phyloP scores from a whole-genome alignment of 805 yeast species.

The Lachancea sp. region DNA sequence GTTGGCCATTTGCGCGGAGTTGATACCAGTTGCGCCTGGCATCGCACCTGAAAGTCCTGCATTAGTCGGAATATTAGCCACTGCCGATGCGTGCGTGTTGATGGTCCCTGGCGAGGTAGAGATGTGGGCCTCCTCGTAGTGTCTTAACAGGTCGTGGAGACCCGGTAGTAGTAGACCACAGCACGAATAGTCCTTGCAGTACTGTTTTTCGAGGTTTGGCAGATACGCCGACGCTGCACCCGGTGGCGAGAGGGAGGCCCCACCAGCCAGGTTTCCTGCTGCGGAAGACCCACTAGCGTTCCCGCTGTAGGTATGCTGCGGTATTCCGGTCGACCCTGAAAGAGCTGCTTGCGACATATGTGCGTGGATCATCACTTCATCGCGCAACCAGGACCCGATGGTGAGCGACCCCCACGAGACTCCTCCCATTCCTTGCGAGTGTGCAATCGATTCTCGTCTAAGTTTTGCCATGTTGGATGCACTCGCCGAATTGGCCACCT shows the following conservation, averaged over 20 bases:
- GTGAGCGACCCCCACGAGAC: constrained; percentile 95
- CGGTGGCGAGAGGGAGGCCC: constrained; percentile 45
- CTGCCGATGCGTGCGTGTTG: constrained; percentile 8
- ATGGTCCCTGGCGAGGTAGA: constrained; percentile 45
- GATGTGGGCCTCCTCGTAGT: constrained; percentile 95
- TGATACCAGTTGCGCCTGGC: neutral
- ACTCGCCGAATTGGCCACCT: constrained; percentile 10
- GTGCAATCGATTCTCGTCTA: constrained; percentile 87
- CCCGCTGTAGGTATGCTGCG: neutral
- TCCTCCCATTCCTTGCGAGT: constrained; percentile 97
- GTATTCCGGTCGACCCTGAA: neutral
- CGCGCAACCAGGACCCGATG: constrained; percentile 93
- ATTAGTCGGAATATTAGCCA: constrained; percentile 2
- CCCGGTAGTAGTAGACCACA: constrained; percentile 92
- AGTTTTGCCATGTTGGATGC: constrained; percentile 37
- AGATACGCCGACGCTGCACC: constrained; percentile 66
- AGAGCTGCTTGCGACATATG: constrained; percentile 12
- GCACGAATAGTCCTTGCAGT: constrained; percentile 93
- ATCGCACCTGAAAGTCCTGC: neutral
- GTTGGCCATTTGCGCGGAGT: constrained; percentile 2
- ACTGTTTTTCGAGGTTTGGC: constrained; percentile 90
- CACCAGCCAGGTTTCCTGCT: constrained; percentile 2
- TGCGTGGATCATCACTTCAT: constrained; percentile 68
- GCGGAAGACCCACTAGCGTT: neutral
- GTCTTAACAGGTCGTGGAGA: constrained; percentile 85